phyloP scores from a whole-genome alignment of 306 rosid species.

The Coriaria nepalensis region DNA sequence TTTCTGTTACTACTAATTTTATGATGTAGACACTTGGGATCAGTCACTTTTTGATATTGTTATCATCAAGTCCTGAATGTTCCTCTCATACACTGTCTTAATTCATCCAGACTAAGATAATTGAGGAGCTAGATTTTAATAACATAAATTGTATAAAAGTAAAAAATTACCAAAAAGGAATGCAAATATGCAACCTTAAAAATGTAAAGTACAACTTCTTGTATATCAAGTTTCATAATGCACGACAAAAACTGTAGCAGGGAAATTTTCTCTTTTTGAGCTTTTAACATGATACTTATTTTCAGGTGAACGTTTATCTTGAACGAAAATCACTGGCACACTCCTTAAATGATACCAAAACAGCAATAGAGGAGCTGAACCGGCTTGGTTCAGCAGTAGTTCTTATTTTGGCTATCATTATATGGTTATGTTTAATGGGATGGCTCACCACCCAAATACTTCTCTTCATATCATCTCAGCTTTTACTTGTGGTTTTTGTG shows the following conservation, averaged over 20 bases:
- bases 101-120: too few species aligned
- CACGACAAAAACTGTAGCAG: background rate
- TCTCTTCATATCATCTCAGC: constrained; percentile 69
- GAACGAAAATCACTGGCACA: constrained; percentile 65
- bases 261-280: background rate
- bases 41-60: too few species aligned
- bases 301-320: constrained; percentile 64
- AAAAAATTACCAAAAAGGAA: too few species aligned
- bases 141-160: too few species aligned
- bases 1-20: background rate
- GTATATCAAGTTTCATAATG: too few species aligned
- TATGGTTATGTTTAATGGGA: constrained; percentile 66
- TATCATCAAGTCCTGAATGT: too few species aligned
- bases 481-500: constrained; percentile 49
- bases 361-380: constrained; percentile 73
- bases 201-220: too few species aligned
- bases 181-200: too few species aligned
- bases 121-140: too few species aligned
- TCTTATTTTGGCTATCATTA: constrained; percentile 28
- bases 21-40: too few species aligned
- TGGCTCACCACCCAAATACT: constrained; percentile 58
- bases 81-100: too few species aligned
- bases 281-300: constrained; percentile 13
- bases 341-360: constrained; percentile 70
- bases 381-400: constrained; percentile 39